Conservation (phyloP, 768 basidiomycete genomes). For the Kwoniella sp. region DNA sequence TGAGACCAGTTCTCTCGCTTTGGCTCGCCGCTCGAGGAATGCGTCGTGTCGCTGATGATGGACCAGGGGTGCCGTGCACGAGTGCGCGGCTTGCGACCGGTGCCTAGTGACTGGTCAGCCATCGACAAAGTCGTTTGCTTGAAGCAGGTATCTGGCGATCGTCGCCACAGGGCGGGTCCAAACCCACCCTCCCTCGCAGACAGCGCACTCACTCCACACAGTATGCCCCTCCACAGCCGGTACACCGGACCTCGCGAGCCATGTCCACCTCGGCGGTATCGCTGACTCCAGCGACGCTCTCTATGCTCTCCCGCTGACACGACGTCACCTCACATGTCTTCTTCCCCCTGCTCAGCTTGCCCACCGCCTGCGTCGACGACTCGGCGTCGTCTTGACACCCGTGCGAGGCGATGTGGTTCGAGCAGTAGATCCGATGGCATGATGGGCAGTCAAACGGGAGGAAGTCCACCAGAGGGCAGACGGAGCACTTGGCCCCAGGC, state of each 20-base stretch:
- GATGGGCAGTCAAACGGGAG: constrained; percentile 29
- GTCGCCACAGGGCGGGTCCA: no score
- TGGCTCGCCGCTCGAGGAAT: constrained; percentile 9
- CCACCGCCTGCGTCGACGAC: neutral
- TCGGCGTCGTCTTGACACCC: constrained; percentile 2
- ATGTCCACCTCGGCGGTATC: constrained; percentile 6
- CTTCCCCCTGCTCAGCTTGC: constrained; percentile 11
- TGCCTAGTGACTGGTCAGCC: constrained; percentile 26
- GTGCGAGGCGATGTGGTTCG: constrained; percentile 27
- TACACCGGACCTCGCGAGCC: constrained; percentile 23
- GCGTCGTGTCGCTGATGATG: constrained; percentile 27
- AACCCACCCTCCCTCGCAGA: neutral
- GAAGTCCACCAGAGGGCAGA: constrained; percentile 34
- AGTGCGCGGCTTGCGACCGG: constrained; percentile 26
- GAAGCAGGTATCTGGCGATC: no score
- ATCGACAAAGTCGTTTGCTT: no score
- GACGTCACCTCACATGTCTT: constrained; percentile 13
- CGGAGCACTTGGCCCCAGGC: constrained; percentile 21
- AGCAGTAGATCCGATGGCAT: constrained; percentile 25
- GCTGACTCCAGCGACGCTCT: constrained; percentile 21
- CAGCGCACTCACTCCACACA: constrained; percentile 27
- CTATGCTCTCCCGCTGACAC: constrained; percentile 31
- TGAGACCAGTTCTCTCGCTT: constrained; percentile 27
- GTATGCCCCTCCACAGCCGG: constrained; percentile 22
- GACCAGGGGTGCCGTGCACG: constrained; percentile 25